A percentile compares a stretch with the other conserved stretches of the same genome.
These are phyloP conservation scores for Xylaria telfairii DNA, from an alignment of 495 filamentous ascomycete species.

Conservation along the genomic window DNA sequence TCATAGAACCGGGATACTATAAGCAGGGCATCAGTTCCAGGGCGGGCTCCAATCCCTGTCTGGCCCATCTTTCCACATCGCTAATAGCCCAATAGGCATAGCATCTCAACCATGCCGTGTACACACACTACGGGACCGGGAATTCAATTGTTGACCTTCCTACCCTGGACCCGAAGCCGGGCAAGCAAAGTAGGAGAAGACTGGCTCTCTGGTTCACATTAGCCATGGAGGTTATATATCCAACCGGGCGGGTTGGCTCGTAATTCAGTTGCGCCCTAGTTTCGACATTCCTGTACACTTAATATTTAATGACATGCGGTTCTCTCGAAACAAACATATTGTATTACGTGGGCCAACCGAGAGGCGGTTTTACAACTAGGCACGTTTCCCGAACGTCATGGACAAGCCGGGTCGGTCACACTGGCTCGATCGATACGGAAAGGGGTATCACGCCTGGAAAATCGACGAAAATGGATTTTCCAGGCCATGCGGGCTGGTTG, in stretches of 20 bases:
- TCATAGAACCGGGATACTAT: not conserved
- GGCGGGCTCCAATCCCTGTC: constrained; percentile 14
- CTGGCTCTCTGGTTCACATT: not conserved
- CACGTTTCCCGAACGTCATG: not conserved
- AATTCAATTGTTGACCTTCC: constrained; percentile 8
- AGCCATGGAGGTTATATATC: not conserved
- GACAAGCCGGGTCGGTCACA: constrained; percentile 1
- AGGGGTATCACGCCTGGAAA: constrained; percentile 20
- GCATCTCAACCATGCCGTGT: not conserved
- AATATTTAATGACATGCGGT: no score
- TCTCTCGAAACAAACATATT: not conserved
- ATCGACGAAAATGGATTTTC: not conserved
- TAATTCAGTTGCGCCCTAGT: not conserved
- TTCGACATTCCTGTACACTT: no score
- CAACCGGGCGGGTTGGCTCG: not conserved
- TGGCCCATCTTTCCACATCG: not conserved
- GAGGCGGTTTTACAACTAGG: not conserved
- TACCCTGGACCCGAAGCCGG: constrained; percentile 8
- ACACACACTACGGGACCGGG: not conserved
- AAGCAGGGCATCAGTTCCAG: constrained; percentile 10
- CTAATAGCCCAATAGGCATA: not conserved
- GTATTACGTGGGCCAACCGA: not conserved
- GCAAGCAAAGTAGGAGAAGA: not conserved
- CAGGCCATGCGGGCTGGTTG: constrained; percentile 19
- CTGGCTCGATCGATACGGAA: constrained; percentile 25